A percentile compares a stretch with the other conserved stretches of the same genome.
Evolutionary conservation across 306 rosid genomes (phyloP).

Genomic region (Quercus bicolor): DNA sequence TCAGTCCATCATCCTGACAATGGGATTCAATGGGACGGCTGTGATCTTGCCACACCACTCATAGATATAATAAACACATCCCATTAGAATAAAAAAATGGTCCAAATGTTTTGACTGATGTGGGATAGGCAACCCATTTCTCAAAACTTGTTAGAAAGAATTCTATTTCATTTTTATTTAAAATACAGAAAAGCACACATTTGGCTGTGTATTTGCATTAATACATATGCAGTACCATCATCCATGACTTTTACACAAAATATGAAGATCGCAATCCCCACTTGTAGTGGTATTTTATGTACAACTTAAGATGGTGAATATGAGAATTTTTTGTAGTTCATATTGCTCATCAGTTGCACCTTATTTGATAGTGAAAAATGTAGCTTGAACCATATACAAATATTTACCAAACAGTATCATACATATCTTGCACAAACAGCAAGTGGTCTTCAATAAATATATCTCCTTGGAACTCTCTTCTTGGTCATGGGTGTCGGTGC

Average conservation of each 20-base stretch:
- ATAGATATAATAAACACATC: not conserved
- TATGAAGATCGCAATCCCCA: not conserved
- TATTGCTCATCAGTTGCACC: not conserved
- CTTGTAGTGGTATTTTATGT: slow-evolving; percentile 29
- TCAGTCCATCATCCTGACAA: no score
- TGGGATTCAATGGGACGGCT: no score
- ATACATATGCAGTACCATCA: slow-evolving; percentile 8
- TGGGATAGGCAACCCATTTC: not conserved
- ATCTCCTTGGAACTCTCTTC: slow-evolving; percentile 40
- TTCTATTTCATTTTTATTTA: not conserved
- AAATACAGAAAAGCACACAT: not conserved
- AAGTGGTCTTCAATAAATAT: slow-evolving; percentile 21
- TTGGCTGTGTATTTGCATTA: not conserved
- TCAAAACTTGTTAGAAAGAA: not conserved
- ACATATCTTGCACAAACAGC: not conserved
- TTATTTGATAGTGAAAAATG: slow-evolving; percentile 6
- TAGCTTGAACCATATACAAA: slow-evolving; percentile 7
- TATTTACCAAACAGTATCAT: slow-evolving; percentile 8
- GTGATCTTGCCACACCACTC: not conserved
- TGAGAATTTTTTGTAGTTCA: not conserved
- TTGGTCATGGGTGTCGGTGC: slow-evolving; percentile 25
- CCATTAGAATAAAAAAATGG: not conserved
- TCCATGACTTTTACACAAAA: not conserved
- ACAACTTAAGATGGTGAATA: slow-evolving; percentile 13
- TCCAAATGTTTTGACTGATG: no score